phyloP scores from a whole-genome alignment of 2,329 filamentous ascomycete genomes.

The Clonostachys solani region DNA sequence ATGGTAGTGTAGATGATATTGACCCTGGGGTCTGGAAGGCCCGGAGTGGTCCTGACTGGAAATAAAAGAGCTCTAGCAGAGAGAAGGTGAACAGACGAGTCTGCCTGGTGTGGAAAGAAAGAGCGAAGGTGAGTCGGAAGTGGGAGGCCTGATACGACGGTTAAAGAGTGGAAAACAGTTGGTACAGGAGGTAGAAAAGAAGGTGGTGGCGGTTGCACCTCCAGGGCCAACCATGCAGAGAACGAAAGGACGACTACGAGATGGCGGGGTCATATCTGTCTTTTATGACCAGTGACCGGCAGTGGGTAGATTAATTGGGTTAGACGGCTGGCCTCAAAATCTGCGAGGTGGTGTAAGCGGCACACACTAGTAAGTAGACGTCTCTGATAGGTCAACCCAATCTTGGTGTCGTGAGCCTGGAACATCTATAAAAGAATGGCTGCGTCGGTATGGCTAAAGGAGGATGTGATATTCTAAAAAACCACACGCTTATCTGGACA shows the following conservation, averaged over 20 bases:
- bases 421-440: not conserved
- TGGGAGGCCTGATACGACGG: not conserved
- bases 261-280: not conserved
- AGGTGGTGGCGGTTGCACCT: constrained; percentile 4
- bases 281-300: not conserved
- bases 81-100: not conserved
- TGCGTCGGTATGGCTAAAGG: not conserved
- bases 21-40: constrained; percentile 1
- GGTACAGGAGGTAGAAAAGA: constrained; percentile 1
- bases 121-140: not conserved
- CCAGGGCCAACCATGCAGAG: constrained; percentile 9
- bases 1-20: constrained; percentile 2
- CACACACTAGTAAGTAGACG: not conserved
- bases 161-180: not conserved
- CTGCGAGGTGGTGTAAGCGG: constrained; percentile 3
- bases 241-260: not conserved
- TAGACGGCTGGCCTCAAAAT: constrained; percentile 6
- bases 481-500: not conserved
- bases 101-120: constrained; percentile 2
- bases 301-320: not conserved
- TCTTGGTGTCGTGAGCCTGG: not conserved
- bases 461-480: not conserved
- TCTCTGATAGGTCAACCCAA: not conserved
- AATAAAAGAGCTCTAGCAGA: constrained; percentile 5
- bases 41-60: constrained; percentile 5